These are phyloP conservation scores for Fusarium sambucinum DNA, from an alignment of 2,329 filamentous ascomycete species.

Conservation along the genomic window DNA sequence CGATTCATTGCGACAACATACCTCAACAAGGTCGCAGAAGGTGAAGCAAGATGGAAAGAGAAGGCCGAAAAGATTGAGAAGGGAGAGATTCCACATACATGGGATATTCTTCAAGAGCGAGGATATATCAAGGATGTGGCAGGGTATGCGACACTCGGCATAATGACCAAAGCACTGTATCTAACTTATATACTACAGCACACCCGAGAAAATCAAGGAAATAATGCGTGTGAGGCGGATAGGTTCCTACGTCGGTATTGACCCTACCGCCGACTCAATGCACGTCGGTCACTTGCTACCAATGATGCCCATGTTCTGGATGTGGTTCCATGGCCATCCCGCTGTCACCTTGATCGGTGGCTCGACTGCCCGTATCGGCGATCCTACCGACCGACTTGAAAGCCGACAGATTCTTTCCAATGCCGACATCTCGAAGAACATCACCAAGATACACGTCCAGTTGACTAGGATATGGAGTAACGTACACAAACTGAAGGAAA, in stretches of 20 bases:
- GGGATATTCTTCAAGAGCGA: slow-evolving; percentile 76
- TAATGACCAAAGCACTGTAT: slow-evolving; percentile 2
- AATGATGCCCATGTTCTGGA: slow-evolving; percentile 86
- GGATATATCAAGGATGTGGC: slow-evolving; percentile 80
- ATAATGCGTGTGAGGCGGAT: slow-evolving; percentile 75
- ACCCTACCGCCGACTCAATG: slow-evolving; percentile 82
- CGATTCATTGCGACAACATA: slow-evolving; percentile 58
- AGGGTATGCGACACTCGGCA: slow-evolving; percentile 64
- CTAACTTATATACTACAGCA: slow-evolving; percentile 47
- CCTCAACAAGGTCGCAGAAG: slow-evolving; percentile 58
- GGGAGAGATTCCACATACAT: slow-evolving; percentile 66
- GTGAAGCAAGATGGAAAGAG: slow-evolving; percentile 61
- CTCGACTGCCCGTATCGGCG: slow-evolving; percentile 81
- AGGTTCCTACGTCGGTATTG: slow-evolving; percentile 83
- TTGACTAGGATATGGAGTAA: slow-evolving; percentile 79
- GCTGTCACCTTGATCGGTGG: slow-evolving; percentile 77
- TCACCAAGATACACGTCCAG: slow-evolving; percentile 76
- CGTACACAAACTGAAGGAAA: slow-evolving; percentile 73
- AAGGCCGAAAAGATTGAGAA: slow-evolving; percentile 61
- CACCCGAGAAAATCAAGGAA: slow-evolving; percentile 67
- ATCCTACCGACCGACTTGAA: slow-evolving; percentile 77
- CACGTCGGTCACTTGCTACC: slow-evolving; percentile 85
- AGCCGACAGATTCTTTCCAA: slow-evolving; percentile 67
- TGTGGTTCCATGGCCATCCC: slow-evolving; percentile 80
- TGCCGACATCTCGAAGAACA: slow-evolving; percentile 70